Evolutionary conservation across 805 yeast genomes (phyloP), one percentile per base, ranked within the genome.

Genomic region (Metschnikowia chrysomelidarum): DNA sequence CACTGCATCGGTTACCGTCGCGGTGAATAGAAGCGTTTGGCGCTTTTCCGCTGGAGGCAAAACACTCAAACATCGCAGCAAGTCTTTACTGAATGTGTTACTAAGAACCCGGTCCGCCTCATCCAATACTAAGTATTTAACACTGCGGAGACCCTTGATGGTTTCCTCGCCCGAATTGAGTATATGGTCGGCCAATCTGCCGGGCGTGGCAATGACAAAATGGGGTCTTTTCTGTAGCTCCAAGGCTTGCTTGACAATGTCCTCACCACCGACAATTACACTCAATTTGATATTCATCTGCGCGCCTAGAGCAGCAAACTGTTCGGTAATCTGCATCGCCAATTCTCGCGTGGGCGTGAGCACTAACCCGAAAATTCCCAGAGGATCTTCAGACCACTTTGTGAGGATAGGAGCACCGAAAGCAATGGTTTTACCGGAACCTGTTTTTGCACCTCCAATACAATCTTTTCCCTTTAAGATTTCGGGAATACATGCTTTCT

Each of bases 371-470:
- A 71, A 93, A 24, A 93, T 84, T 1, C 97, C 98, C 59, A 75
- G 75, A 1, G 98, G 98, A 57, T 93, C 98, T 47, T 82, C 84
- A 0, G 97, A 85, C 96, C 98, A 93, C 53, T 82, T 73, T 1
- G 95, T 78, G 37, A 93, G 67, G 87, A 93, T 91, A 2, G 98
- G 98, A n/a, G 87, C 94, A 1, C 91, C 98, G 71, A 93, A 93
- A 1, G 98, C 96, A 15, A 93, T 80, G 2, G 98, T 93, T 57
- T 93, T 93, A 75, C 98, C 98, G 12, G 95, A 82, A 62, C 98
- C 98, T 0, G 98, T 93, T 59, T 85, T 85, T 20, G 98, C 98
- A 27, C 98, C 98, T 33, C 98, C 99, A 34, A 93, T 91, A 62
- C 96, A 89, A 58, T 89, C 96, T 48, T 80, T 75, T 6, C 95